phyloP scores from a whole-genome alignment of 352 stramenopile genomes.

The Globisporangium nagaii region DNA sequence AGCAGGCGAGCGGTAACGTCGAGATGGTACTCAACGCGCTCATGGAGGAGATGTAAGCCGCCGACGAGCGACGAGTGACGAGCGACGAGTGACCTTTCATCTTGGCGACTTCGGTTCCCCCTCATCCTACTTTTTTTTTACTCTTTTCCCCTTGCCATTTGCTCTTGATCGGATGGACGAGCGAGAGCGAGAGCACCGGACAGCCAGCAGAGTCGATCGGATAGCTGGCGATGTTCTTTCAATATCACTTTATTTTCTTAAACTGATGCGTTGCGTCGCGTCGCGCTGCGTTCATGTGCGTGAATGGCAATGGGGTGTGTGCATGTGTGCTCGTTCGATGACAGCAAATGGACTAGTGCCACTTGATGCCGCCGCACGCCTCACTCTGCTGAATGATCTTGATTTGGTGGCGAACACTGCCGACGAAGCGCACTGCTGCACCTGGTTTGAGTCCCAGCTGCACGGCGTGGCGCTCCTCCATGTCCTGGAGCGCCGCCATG shows the following conservation, averaged over 20 bases:
- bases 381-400: not conserved
- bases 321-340: no score
- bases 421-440: not conserved
- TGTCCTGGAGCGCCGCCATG: not conserved
- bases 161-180: not conserved
- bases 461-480: not conserved
- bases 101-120: not conserved
- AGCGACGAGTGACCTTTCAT: not conserved
- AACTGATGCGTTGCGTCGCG: no score
- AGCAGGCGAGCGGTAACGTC: constrained; percentile 80
- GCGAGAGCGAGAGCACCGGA: not conserved
- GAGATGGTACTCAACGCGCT: constrained; percentile 76
- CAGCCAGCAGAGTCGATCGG: constrained; percentile 2
- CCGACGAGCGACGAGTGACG: not conserved
- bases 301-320: no score
- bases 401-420: not conserved
- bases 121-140: not conserved
- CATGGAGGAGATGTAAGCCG: constrained; percentile 70
- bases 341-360: no score
- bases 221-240: no score
- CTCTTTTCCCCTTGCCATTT: not conserved
- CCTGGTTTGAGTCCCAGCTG: not conserved
- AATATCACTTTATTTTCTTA: no score
- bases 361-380: not conserved
- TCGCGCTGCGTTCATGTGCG: no score